Evolutionary conservation across 192 early-diverging fungal genomes (phyloP), one percentile per base, ranked within the genome.

Genomic region (Umbelopsis sp.): DNA sequence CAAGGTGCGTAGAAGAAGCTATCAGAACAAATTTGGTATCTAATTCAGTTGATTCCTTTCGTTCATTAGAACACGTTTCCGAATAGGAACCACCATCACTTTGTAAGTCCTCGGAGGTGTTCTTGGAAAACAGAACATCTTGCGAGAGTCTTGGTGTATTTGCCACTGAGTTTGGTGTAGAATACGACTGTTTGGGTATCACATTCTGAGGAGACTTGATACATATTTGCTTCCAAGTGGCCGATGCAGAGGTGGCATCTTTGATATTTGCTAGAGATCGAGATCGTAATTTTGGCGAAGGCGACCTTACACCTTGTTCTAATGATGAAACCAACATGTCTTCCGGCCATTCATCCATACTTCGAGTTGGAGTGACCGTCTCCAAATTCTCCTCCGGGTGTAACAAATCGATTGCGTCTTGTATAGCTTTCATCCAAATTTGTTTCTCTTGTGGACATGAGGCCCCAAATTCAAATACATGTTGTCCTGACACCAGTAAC

Each of bases 381-480:
- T 62, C 56, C 14, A 16, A 17, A 16, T 12, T 12, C 34, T 34
- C 31, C 11, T 62, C 56, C 12, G 56, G 20, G 1, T 62, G 11
- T 2, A 20, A 82, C 52, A 3, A 72, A 4, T 51, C 56, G 20
- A 91, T 88, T 9, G 82, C 86, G 10, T 71, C 68, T 14, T 36
- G 72, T 17, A 91, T 78, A 26, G 74, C 78, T 17, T 51, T 76
- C 11, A 84, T 41, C 90, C 90, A 91, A 12, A 85, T 45, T 8
- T 80, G 74, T 66, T 85, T 88, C 69, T 91, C 90, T 53, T 76
- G 80, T 0, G 52, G 34, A n/a, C 81, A 84, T 17, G 71, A 79
- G 10, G 90, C 90, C 24, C 82, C 80, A 59, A 91, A 86, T 45
- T 82, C 81, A 77, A 91, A 87, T 36, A 77, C 65, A 83, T 74